Evolutionary conservation across 805 yeast species (phyloP).

Genomic region (Candida khao-thaluensis): DNA sequence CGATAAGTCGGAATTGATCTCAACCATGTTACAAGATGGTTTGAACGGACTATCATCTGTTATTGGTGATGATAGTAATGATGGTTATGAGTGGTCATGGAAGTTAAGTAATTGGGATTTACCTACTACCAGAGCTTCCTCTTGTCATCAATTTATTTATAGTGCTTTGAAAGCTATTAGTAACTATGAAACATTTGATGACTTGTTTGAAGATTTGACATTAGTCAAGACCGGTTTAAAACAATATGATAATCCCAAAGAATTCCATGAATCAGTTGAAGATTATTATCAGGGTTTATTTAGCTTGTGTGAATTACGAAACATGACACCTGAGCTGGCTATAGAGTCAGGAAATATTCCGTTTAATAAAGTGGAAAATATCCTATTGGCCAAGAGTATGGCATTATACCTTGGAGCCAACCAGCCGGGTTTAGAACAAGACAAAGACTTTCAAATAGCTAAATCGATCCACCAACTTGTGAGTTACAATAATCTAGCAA

Average conservation of each 20-base stretch:
- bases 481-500: slow-evolving; percentile 42
- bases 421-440: no score
- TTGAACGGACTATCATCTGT: slow-evolving; percentile 55
- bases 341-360: background rate
- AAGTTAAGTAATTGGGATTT: slow-evolving; percentile 76
- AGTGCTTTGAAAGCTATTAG: slow-evolving; percentile 32
- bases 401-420: no score
- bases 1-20: slow-evolving; percentile 19
- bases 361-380: slow-evolving; percentile 30
- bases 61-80: slow-evolving; percentile 12
- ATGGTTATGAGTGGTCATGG: slow-evolving; percentile 68
- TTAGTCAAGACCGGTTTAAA: background rate
- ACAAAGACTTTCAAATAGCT: slow-evolving; percentile 20
- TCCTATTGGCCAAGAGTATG: slow-evolving; percentile 43
- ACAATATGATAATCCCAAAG: slow-evolving; percentile 6
- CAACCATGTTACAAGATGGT: slow-evolving; percentile 50
- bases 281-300: slow-evolving; percentile 3
- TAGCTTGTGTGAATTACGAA: background rate
- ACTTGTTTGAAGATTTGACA: background rate
- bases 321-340: background rate
- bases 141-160: slow-evolving; percentile 51
- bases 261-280: background rate
- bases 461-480: slow-evolving; percentile 36
- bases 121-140: slow-evolving; percentile 44
- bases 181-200: background rate